Percentiles rank a stretch among this genome's conserved stretches.
phyloP scores from a whole-genome alignment of 148 eudicot genomes.

The Nepenthes gracilis region DNA sequence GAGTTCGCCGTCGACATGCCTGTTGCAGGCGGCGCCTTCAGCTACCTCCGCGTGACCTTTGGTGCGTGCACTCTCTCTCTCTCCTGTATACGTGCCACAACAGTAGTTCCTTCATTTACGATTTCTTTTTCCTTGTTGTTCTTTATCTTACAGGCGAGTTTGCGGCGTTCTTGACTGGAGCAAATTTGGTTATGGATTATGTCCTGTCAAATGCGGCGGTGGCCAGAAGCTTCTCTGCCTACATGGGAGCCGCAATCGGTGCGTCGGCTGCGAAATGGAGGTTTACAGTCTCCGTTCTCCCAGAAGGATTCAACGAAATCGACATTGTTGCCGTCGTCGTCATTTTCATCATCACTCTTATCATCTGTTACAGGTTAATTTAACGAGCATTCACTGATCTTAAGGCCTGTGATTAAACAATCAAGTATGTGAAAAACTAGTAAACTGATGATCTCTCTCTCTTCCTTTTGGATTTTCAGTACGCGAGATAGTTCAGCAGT shows the following conservation, averaged over 20 bases:
- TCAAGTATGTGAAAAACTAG: no score
- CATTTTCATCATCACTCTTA: slow-evolving; percentile 57
- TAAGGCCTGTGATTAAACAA: no score
- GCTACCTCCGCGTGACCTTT: slow-evolving; percentile 82
- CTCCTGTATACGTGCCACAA: background rate
- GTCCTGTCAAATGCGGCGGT: slow-evolving; percentile 84
- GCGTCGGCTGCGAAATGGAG: slow-evolving; percentile 51
- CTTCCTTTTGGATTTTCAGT: slow-evolving; percentile 22
- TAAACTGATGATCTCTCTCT: background rate
- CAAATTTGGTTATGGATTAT: slow-evolving; percentile 67
- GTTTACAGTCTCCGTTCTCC: slow-evolving; percentile 39
- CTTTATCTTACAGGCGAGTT: slow-evolving; percentile 49
- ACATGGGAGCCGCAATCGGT: slow-evolving; percentile 62
- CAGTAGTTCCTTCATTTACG: background rate
- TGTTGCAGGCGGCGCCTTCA: slow-evolving; percentile 94
- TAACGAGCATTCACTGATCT: background rate
- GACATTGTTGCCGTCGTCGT: slow-evolving; percentile 72
- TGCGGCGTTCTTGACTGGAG: slow-evolving; percentile 68
- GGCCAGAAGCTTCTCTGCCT: slow-evolving; percentile 72
- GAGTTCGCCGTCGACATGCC: slow-evolving; percentile 96
- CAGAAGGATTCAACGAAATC: slow-evolving; percentile 74
- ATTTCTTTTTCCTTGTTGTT: background rate
- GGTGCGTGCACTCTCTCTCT: slow-evolving; percentile 21
- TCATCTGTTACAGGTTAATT: slow-evolving; percentile 82
- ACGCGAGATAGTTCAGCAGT: slow-evolving; percentile 78